Base-by-base conservation (phyloP, 169 alveolate genomes). In the Besnoitia besnoiti region DNA sequence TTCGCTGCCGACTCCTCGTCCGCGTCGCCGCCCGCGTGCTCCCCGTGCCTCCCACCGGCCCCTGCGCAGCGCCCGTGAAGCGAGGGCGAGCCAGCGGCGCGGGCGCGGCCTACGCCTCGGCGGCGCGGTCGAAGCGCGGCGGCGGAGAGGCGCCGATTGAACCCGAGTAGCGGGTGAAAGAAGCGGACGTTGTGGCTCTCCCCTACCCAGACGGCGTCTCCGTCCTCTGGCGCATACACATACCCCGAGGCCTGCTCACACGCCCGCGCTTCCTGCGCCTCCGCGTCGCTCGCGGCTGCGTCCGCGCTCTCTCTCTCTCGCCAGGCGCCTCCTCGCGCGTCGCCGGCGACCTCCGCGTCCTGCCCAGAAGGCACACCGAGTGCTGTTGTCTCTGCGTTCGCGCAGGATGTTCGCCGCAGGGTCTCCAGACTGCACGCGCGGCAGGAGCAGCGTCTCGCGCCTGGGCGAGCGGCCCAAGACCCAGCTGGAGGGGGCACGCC, bases 131-230 rank as follows among this genome's bases (percentile, higher is more conserved):
- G n/a, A 4, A 77, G 33, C 33, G 87, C 87, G 49, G 39, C 16
- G 16, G 59, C 10, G 2, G 87, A 77, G 59, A 77, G 87, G 4
- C 87, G 87, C 5, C 8, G 40, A 27, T 77, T 77, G 35, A 39
- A 40, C n/a, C 87, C 87, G 49, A 40, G 40, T 4, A 77, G 49
- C 2, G 87, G 87, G 40, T 77, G 87, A 24, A 77, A 77, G 59
- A 77, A 77, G 35, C 59, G n/a, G 30, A 77, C 59, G 40, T 42
- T 40, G 40, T 77, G 87, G 59, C 44, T 44, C 40, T 37, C 50
- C 37, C 30, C 87, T 7, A 77, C 59, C 49, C 49, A 77, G 5
- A 77, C 50, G 7, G 39, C 80, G 42, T 67, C 80, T 16, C 59
- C 87, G 5, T 77, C 87, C 35, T 77, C 61, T 12, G 5, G 39